phyloP scores from a whole-genome alignment of 495 filamentous ascomycete species.

The Tuber melanosporum region DNA sequence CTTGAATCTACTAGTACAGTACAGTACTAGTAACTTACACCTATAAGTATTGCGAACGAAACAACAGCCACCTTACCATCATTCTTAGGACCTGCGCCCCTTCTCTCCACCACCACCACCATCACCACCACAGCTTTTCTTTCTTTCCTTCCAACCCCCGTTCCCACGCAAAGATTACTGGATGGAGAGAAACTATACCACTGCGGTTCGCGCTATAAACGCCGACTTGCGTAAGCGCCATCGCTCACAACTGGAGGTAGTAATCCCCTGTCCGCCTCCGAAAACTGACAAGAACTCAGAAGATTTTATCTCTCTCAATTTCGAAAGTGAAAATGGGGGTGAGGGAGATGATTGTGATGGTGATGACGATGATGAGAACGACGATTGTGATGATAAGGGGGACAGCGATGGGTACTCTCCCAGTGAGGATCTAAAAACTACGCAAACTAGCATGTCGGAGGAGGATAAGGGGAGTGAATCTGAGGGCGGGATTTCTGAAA shows the following conservation, averaged over 20 bases:
- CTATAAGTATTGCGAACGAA: not conserved
- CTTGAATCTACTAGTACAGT: not conserved
- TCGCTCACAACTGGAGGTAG: not conserved
- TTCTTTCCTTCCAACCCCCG: not conserved
- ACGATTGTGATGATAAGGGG: not conserved
- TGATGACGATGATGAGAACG: slow-evolving; percentile 5
- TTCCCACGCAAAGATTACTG: not conserved
- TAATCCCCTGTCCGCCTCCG: not conserved
- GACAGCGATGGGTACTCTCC: not conserved
- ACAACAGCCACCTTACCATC: not conserved
- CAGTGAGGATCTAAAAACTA: slow-evolving; percentile 11
- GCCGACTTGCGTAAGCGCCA: slow-evolving; percentile 1
- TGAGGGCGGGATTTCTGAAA: slow-evolving; percentile 26
- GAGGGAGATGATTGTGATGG: not conserved
- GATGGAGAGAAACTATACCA: not conserved
- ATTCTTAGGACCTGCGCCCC: not conserved
- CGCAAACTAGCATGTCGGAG: slow-evolving; percentile 8
- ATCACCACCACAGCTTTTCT: not conserved
- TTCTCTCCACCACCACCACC: not conserved
- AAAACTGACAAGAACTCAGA: not conserved
- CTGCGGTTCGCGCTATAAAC: not conserved
- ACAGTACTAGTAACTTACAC: not conserved
- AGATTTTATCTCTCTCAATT: slow-evolving; percentile 33
- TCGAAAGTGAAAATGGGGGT: slow-evolving; percentile 21
- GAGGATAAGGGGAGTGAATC: slow-evolving; percentile 15